These are phyloP conservation scores for Saussurea involucrata DNA, from an alignment of 129 eudicot species.

Conservation along the genomic window DNA sequence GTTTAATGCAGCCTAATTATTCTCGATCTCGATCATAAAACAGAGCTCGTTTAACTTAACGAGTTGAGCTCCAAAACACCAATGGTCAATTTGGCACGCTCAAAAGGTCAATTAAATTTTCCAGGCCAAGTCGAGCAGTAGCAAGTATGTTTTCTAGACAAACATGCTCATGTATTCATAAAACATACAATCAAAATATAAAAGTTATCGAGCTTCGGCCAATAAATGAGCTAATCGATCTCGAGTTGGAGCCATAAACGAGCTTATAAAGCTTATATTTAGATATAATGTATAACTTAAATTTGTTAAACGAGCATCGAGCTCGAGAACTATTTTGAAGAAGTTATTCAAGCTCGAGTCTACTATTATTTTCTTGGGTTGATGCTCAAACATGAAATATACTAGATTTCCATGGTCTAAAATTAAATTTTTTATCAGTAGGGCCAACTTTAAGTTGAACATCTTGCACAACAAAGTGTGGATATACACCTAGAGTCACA, in stretches of 20 bases:
- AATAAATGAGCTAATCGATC: not conserved
- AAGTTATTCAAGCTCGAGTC: not conserved
- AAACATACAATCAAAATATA: not conserved
- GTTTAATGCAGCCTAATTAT: not conserved
- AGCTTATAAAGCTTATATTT: not conserved
- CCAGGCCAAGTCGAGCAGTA: not conserved
- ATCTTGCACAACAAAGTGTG: not conserved
- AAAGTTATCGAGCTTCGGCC: not conserved
- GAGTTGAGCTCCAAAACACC: not conserved
- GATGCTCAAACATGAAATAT: not conserved
- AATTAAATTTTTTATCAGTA: no score
- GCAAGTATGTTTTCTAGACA: not conserved
- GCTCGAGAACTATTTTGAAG: not conserved
- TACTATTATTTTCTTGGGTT: not conserved
- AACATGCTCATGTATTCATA: not conserved
- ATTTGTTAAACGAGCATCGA: not conserved
- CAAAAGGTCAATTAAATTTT: not conserved
- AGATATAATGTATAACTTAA: not conserved
- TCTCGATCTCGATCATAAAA: not conserved
- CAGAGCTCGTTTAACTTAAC: not conserved
- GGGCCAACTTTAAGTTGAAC: not conserved
- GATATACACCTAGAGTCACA: not conserved
- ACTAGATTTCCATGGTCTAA: not conserved
- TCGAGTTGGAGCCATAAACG: not conserved
- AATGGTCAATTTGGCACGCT: not conserved